Evolutionary conservation across 2,329 filamentous ascomycete genomes (phyloP).

Genomic region (Colletotrichum tabaci): DNA sequence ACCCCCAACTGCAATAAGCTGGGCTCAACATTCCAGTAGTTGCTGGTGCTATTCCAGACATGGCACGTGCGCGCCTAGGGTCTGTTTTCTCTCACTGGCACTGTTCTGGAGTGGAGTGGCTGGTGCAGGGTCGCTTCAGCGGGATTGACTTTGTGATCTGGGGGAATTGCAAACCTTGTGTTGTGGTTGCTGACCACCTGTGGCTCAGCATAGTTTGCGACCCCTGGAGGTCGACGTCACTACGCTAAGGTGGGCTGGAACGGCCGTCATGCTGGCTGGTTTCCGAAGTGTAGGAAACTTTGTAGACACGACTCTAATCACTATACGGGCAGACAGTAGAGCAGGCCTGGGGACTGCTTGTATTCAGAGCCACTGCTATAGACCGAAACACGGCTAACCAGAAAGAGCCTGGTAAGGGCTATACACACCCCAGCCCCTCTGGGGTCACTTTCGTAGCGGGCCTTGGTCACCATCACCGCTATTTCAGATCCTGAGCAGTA

Average conservation of each 20-base stretch:
- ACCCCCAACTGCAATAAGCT: slow-evolving; percentile 38
- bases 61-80: slow-evolving; percentile 24
- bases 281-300: not conserved
- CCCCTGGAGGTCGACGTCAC: slow-evolving; percentile 38
- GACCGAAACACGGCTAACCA: slow-evolving; percentile 12
- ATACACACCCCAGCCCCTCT: not conserved
- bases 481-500: not conserved
- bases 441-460: not conserved
- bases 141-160: slow-evolving; percentile 29
- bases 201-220: slow-evolving; percentile 24
- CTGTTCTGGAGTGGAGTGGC: slow-evolving; percentile 26
- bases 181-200: slow-evolving; percentile 28
- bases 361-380: slow-evolving; percentile 33
- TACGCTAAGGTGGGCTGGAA: slow-evolving; percentile 12
- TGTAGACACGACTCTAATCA: not conserved
- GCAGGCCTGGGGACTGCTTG: slow-evolving; percentile 26
- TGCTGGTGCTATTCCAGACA: slow-evolving; percentile 25
- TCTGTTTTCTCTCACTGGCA: slow-evolving; percentile 12
- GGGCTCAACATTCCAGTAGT: slow-evolving; percentile 40
- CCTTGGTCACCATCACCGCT: not conserved
- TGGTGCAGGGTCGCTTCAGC: not conserved
- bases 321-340: not conserved
- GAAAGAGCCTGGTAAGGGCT: slow-evolving; percentile 15
- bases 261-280: not conserved
- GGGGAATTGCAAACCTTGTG: slow-evolving; percentile 35